Percentiles rank a stretch among this genome's conserved stretches.
Conservation (phyloP, 177 flowering plant genomes). For the Vitis hybrid region DNA sequence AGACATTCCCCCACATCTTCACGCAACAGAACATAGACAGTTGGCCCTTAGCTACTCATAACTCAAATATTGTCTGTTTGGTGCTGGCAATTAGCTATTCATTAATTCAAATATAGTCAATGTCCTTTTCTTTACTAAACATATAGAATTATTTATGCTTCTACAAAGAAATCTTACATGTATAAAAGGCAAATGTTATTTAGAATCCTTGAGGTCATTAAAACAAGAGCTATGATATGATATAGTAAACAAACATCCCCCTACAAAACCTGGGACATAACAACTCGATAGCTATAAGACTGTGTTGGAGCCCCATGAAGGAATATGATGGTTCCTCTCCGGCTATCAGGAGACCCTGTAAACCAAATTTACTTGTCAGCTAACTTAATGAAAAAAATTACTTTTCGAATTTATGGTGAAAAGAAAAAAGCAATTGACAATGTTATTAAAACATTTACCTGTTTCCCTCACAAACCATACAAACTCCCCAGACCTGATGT, state of each 20-base stretch:
- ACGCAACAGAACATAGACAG: too few relatives aligned
- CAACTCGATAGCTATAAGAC: constrained; percentile 85
- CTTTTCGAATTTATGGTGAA: background rate
- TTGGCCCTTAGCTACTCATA: too few relatives aligned
- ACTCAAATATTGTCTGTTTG: too few relatives aligned
- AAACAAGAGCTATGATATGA: background rate
- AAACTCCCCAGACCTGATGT: constrained; percentile 62
- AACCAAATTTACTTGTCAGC: constrained; percentile 2
- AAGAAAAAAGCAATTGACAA: background rate
- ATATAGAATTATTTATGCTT: background rate
- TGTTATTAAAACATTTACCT: constrained; percentile 38
- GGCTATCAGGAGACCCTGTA: constrained; percentile 65
- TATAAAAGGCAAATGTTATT: background rate
- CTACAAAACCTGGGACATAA: constrained; percentile 77
- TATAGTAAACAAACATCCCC: background rate
- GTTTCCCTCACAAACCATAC: constrained; percentile 97
- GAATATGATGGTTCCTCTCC: constrained; percentile 79
- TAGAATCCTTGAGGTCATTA: background rate
- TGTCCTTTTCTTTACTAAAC: background rate
- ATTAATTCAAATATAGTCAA: background rate
- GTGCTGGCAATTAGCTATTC: too few relatives aligned
- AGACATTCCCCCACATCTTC: too few relatives aligned
- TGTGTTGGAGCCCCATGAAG: constrained; percentile 98
- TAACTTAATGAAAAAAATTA: background rate
- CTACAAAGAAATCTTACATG: background rate